Base-by-base conservation (phyloP, 2,329 filamentous ascomycete genomes). In the Penicillium corylophilum region DNA sequence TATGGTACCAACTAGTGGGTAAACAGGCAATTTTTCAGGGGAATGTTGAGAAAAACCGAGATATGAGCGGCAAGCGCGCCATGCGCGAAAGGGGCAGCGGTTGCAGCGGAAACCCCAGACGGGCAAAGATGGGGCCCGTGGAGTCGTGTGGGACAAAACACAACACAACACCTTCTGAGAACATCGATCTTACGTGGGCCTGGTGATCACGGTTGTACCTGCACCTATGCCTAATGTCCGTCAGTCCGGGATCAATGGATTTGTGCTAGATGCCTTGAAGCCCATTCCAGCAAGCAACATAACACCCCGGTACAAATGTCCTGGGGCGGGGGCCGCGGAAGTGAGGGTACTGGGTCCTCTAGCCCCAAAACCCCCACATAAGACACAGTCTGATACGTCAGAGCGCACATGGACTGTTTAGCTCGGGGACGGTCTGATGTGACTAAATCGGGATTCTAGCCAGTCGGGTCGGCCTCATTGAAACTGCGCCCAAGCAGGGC, bases 61-160 rank as follows among this genome's bases (percentile, higher is more conserved):
- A 44, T 50, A 55, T 48, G 45, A 56, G 68, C 70, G 70, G 69
- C 65, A 72, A 72, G 64, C 70, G 70, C 70, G 70, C 69, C 67
- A 68, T 67, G 51, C 66, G 67, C 63, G 64, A 67, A 58, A 61
- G 56, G 53, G 49, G 46, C 46, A 53, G 67, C 67, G 67, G 66
- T 67, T 69, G 60, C 62, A 66, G 67, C 65, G 66, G 64, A 62
- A 65, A 59, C 66, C 64, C 66, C 64, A 61, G 64, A 66, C 36
- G 35, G 26, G 8, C 26, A 10, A 12, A 36, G 33, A 36, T 59
- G 55, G 44, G 48, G 23, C 43, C 23, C 22, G 53, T 57, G 50
- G 58, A 57, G 56, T 51, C 43, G n/a, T 23, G 52, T 54, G 55
- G n/a, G n/a, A n/a, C n/a, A n/a, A n/a, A n/a, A n/a, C n/a, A n/a